These are phyloP conservation scores for Marasmius tenuissimus DNA, from an alignment of 1,284 basidiomycete genomes.

Conservation along the genomic window DNA sequence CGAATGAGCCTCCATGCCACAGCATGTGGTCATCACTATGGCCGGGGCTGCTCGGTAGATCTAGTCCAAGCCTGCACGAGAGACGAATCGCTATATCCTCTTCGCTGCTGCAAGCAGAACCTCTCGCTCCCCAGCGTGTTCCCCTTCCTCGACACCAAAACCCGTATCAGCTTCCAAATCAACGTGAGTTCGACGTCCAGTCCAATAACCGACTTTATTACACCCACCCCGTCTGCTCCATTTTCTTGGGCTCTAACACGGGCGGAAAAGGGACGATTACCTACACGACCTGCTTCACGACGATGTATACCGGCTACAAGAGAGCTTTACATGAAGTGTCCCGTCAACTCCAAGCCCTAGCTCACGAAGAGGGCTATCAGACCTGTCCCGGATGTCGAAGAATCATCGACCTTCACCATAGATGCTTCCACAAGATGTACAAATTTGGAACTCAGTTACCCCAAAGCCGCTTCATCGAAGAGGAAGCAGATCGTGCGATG, in stretches of 20 bases:
- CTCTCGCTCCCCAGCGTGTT: slow-evolving; percentile 24
- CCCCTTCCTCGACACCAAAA: slow-evolving; percentile 20
- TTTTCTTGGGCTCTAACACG: slow-evolving; percentile 46
- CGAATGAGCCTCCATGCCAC: slow-evolving; percentile 15
- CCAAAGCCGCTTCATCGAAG: too few species aligned
- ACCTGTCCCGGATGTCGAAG: slow-evolving; percentile 45
- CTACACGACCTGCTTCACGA: slow-evolving; percentile 35
- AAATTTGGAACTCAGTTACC: slow-evolving; percentile 45
- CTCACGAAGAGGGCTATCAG: slow-evolving; percentile 42
- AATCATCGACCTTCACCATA: slow-evolving; percentile 44
- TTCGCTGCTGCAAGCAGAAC: slow-evolving; percentile 37
- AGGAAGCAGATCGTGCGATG: too few species aligned
- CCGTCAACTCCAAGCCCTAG: slow-evolving; percentile 40
- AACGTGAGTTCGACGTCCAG: slow-evolving; percentile 39
- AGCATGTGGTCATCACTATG: slow-evolving; percentile 24
- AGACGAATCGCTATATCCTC: slow-evolving; percentile 37
- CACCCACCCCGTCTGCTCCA: slow-evolving; percentile 40
- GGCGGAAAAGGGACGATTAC: slow-evolving; percentile 12
- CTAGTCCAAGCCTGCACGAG: slow-evolving; percentile 30
- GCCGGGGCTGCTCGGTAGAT: slow-evolving; percentile 19
- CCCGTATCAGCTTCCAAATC: slow-evolving; percentile 24
- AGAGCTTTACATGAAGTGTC: slow-evolving; percentile 32
- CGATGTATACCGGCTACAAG: slow-evolving; percentile 47
- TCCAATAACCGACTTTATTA: slow-evolving; percentile 40
- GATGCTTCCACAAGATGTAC: slow-evolving; percentile 54